A percentile compares a stretch with the other conserved stretches of the same genome.
Conservation (phyloP, 2,329 filamentous ascomycete species). For the Ophiostoma pallidulum region DNA sequence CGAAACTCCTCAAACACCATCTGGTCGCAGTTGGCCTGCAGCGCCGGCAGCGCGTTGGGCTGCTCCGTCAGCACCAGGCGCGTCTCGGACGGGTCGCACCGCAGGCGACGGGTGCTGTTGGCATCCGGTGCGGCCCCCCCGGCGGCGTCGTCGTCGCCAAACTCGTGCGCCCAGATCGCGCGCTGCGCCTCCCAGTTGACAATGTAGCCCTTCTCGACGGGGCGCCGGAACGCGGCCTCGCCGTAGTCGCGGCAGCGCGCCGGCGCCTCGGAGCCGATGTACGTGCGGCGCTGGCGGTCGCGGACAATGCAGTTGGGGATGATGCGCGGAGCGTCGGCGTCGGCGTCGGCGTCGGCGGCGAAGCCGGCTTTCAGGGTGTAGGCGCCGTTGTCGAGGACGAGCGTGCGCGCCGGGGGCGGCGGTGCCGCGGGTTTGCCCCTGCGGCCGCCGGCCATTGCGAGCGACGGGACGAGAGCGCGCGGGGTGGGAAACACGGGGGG, state of each 20-base stretch:
- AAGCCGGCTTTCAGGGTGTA: conserved; percentile 88
- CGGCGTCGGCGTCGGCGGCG: conserved; percentile 32
- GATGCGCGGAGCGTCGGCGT: conserved; percentile 31
- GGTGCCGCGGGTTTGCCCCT: conserved; percentile 40
- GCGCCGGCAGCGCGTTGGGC: conserved; percentile 66
- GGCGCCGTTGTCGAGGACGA: conserved; percentile 89
- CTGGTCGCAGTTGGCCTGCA: conserved; percentile 89
- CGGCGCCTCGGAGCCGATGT: conserved; percentile 65
- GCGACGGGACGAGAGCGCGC: not conserved
- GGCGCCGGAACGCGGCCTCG: conserved; percentile 75
- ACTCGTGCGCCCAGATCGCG: conserved; percentile 88
- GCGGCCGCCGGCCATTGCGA: conserved; percentile 35
- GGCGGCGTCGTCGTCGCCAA: conserved; percentile 35
- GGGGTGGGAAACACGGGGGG: too few relatives aligned
- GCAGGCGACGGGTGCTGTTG: conserved; percentile 31
- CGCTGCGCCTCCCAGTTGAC: conserved; percentile 96
- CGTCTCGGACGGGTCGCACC: conserved; percentile 71
- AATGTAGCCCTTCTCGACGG: conserved; percentile 88
- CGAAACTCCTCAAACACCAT: conserved; percentile 97
- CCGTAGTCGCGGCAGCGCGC: conserved; percentile 78
- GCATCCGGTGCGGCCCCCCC: not conserved
- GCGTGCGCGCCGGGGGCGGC: conserved; percentile 53
- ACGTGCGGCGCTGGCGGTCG: conserved; percentile 67
- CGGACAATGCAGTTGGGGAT: conserved; percentile 87
- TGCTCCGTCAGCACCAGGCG: conserved; percentile 78